These are phyloP conservation scores for Brassica incana DNA, from an alignment of 345 rosid species.

Conservation along the genomic window DNA sequence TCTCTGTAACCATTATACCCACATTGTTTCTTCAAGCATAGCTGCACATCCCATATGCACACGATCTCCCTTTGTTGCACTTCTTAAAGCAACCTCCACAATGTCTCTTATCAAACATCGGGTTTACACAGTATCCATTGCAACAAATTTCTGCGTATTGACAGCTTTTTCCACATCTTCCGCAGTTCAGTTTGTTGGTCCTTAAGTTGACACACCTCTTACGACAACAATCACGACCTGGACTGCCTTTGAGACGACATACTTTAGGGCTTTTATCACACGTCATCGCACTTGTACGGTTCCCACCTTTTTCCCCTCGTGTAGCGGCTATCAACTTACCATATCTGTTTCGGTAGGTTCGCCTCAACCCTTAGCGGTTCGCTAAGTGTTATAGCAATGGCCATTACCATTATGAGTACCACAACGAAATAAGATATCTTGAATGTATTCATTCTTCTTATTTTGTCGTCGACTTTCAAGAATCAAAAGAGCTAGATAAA, in stretches of 20 bases:
- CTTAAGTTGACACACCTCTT: constrained; percentile 52
- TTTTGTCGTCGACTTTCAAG: background rate
- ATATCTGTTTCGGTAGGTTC: background rate
- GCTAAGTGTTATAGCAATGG: constrained; percentile 32
- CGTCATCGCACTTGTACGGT: constrained; percentile 36
- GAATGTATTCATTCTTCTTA: constrained; percentile 31
- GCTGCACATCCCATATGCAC: constrained; percentile 62
- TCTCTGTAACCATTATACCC: constrained; percentile 9
- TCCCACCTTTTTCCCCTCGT: constrained; percentile 8
- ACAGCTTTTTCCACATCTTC: constrained; percentile 58
- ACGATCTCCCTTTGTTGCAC: constrained; percentile 54
- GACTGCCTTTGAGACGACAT: constrained; percentile 52
- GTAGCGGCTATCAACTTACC: constrained; percentile 14
- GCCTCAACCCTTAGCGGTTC: constrained; percentile 31
- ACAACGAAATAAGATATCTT: constrained; percentile 30
- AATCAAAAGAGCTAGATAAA: background rate
- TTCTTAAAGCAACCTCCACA: constrained; percentile 63
- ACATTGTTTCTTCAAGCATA: constrained; percentile 40
- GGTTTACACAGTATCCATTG: constrained; percentile 59
- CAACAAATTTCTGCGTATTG: constrained; percentile 55
- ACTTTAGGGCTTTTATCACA: constrained; percentile 50
- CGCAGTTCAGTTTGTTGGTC: constrained; percentile 49
- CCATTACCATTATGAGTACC: constrained; percentile 28
- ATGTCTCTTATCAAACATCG: constrained; percentile 50
- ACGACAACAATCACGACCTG: constrained; percentile 61